Evolutionary conservation across 257 asterid species (phyloP).

Genomic region (Handroanthus guayacan): DNA sequence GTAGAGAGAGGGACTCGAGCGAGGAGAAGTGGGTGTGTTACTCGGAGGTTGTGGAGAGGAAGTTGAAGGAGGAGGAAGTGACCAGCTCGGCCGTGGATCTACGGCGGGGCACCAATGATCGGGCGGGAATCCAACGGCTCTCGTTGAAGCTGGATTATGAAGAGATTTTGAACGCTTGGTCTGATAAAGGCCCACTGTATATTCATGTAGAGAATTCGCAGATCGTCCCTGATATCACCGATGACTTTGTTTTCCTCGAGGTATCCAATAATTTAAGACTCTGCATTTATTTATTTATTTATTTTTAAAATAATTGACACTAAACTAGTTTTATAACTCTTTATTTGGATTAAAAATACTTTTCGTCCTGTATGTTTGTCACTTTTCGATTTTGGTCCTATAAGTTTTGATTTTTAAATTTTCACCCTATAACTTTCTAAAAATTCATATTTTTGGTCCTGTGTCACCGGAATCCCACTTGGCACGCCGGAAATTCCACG

Average conservation of each 20-base stretch:
- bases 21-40: conserved; percentile 68
- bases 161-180: conserved; percentile 66
- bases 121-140: conserved; percentile 39
- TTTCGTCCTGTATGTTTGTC: no score
- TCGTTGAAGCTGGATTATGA: conserved; percentile 69
- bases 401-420: no score
- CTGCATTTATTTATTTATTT: no score
- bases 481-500: no score
- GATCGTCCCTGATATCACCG: conserved; percentile 57
- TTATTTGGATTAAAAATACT: no score
- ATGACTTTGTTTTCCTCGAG: conserved; percentile 38
- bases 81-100: conserved; percentile 53
- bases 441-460: no score
- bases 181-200: conserved; percentile 57
- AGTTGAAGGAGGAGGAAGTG: conserved; percentile 62
- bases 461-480: no score
- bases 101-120: conserved; percentile 26
- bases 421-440: no score
- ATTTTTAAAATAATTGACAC: not conserved
- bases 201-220: conserved; percentile 45
- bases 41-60: conserved; percentile 66
- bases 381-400: no score
- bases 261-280: conserved; percentile 39
- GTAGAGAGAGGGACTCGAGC: conserved; percentile 54
- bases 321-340: not conserved